Evolutionary conservation across 805 yeast species (phyloP), one percentile per base, ranked within the genome.

Genomic region (Clavispora fructus): DNA sequence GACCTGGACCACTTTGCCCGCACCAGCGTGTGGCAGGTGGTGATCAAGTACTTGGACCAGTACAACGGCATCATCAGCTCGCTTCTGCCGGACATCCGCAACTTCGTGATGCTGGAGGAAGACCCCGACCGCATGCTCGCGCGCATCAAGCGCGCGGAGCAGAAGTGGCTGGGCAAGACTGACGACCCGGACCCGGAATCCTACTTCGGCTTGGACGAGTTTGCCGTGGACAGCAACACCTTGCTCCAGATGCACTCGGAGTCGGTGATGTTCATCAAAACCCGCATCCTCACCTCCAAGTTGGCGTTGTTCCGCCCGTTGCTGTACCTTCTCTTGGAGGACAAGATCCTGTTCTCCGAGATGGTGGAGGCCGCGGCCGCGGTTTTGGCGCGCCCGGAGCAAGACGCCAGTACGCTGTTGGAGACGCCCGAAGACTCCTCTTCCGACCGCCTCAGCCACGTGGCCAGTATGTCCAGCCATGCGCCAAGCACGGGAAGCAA

Each of bases 21-120:
- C 2, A 52, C 54, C 25, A 31, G 44, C 3, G 50, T 61, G 10
- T 68, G 71, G 71, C 41, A 44, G 1, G 47, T 50, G 14, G 59
- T 64, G 30, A 62, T 68, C 30, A 61, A 62, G 46, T 68, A 67
- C 45, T 51, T 61, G 44, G 62, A 64, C 49, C 73, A 68, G 50
- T 64, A 68, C 48, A 67, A 69, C 49, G 67, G 69, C 17, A 65
- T 69, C 28, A 62, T 69, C 30, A 63, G 67, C 48, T 64, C 69
- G 4, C 57, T 69, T 37, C 60, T 64, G 43, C 73, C 73, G 0
- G 49, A 48, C 23, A 66, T 69, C 14, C 46, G 72, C 44, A 54
- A 53, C 35, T 66, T 67, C 49, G 65, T 67, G 3, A 44, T 67
- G 11, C 61, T 60, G 47, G 71, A 68, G 45, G 54, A 53, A 7